These are phyloP conservation scores for Phytophthora aleatoria DNA, from an alignment of 352 stramenopile genomes.

Conservation along the genomic window DNA sequence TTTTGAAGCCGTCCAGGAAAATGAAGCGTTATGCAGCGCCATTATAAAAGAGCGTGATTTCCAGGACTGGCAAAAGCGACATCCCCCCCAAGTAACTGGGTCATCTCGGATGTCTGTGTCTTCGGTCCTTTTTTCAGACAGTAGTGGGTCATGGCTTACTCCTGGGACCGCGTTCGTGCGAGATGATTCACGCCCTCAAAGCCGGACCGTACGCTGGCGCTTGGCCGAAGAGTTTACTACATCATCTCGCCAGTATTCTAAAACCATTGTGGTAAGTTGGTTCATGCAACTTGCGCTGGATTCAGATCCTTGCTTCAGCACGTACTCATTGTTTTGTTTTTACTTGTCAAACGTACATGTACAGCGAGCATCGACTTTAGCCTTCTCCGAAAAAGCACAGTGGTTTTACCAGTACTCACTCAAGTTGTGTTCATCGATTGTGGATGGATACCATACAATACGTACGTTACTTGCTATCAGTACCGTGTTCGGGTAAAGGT, in stretches of 20 bases:
- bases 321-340: background rate
- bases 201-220: constrained; percentile 21
- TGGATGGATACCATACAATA: constrained; percentile 68
- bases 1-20: constrained; percentile 30
- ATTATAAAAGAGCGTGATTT: constrained; percentile 45
- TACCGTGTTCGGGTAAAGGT: background rate
- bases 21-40: constrained; percentile 31
- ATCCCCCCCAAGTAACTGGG: constrained; percentile 4
- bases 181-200: constrained; percentile 28
- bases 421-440: constrained; percentile 56
- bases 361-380: constrained; percentile 45
- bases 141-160: constrained; percentile 35
- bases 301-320: background rate
- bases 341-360: constrained; percentile 9
- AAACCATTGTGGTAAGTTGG: constrained; percentile 28
- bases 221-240: constrained; percentile 33
- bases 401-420: constrained; percentile 76
- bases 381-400: constrained; percentile 64
- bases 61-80: constrained; percentile 31
- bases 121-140: constrained; percentile 33
- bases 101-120: constrained; percentile 32
- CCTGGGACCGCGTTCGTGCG: constrained; percentile 40
- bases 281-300: background rate
- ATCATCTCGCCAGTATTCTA: constrained; percentile 37
- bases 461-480: constrained; percentile 38